A percentile compares a stretch with the other conserved stretches of the same genome.
Evolutionary conservation across 495 filamentous ascomycete species (phyloP).

Genomic region (Pseudoneurospora amorphoporcata): DNA sequence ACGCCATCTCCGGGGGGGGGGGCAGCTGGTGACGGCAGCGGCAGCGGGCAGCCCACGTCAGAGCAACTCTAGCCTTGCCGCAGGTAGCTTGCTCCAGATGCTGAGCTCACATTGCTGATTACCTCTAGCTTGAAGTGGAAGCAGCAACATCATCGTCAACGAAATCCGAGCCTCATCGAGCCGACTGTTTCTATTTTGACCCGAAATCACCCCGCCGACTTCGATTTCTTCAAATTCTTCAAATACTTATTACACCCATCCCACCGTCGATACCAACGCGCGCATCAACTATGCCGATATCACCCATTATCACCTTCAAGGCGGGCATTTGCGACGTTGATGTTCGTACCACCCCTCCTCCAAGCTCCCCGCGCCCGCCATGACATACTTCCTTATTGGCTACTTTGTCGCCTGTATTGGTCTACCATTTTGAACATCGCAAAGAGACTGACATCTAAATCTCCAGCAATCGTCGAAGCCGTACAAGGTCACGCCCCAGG

Average conservation of each 20-base stretch:
- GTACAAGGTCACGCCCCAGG: constrained; percentile 54
- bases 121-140: background rate
- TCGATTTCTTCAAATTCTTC: background rate
- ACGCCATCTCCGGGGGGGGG: background rate
- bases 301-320: constrained; percentile 91
- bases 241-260: background rate
- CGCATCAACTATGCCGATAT: constrained; percentile 55
- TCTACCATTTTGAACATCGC: background rate
- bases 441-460: constrained; percentile 15
- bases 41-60: background rate
- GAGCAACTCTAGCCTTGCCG: background rate
- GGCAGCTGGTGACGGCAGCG: background rate
- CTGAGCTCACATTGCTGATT: background rate
- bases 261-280: background rate
- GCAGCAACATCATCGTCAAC: background rate
- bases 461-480: constrained; percentile 47
- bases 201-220: background rate
- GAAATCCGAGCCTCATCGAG: background rate
- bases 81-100: background rate
- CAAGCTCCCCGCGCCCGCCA: background rate
- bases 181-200: background rate
- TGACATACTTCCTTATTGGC: background rate
- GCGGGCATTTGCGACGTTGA: constrained; percentile 82
- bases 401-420: background rate
- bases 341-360: constrained; percentile 42